Conservation (phyloP, 2,329 filamentous ascomycete genomes). For the Erysiphe pulchra region DNA sequence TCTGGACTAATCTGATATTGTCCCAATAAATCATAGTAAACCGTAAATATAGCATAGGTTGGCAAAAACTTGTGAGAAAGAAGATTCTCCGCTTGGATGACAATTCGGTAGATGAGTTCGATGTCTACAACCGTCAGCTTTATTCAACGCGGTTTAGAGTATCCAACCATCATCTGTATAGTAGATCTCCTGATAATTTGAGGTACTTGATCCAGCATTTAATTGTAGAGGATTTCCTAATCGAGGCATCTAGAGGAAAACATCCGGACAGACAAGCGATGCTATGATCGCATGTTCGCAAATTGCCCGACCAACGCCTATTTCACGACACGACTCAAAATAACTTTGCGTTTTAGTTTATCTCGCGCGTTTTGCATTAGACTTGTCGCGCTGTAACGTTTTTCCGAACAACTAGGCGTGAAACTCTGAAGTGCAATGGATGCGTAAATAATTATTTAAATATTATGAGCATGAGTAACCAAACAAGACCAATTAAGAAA, state of each 20-base stretch:
- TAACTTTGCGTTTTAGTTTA: too few species aligned
- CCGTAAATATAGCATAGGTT: constrained; percentile 54
- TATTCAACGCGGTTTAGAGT: not conserved
- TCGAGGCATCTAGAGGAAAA: constrained; percentile 11
- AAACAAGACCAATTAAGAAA: constrained; percentile 39
- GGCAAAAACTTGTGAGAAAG: constrained; percentile 32
- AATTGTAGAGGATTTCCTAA: constrained; percentile 8
- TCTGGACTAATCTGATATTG: constrained; percentile 44
- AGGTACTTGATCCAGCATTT: constrained; percentile 6
- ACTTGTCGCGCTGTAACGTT: too few species aligned
- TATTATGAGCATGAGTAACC: too few species aligned
- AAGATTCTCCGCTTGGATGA: constrained; percentile 42
- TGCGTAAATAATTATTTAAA: too few species aligned
- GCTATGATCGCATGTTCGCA: constrained; percentile 4
- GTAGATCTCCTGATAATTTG: constrained; percentile 16
- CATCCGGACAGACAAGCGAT: constrained; percentile 5
- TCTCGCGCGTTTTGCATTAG: too few species aligned
- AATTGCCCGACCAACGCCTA: too few species aligned
- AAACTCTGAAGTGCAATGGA: too few species aligned
- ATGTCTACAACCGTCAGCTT: constrained; percentile 31
- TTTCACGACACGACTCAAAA: too few species aligned
- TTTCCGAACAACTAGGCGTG: too few species aligned
- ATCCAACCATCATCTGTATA: constrained; percentile 34
- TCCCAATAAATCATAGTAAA: constrained; percentile 54
- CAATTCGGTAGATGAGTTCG: constrained; percentile 50